Percentiles rank a stretch among this genome's conserved stretches.
phyloP scores from a whole-genome alignment of 2,329 filamentous ascomycete species.

The Exophiala aquamarina region DNA sequence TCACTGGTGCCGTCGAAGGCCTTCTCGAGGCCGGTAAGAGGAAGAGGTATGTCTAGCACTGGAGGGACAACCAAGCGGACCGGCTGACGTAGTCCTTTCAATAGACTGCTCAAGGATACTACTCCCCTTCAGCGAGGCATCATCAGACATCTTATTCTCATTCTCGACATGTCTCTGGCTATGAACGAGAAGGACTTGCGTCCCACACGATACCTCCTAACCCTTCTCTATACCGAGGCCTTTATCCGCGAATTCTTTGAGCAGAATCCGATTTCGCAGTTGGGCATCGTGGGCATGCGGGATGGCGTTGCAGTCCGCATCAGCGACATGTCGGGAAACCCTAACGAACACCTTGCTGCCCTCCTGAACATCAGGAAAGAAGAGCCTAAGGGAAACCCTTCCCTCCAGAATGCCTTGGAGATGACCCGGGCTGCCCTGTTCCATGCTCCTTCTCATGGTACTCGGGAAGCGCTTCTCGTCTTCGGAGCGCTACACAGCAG shows the following conservation, averaged over 20 bases:
- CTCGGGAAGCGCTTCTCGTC: slow-evolving; percentile 85
- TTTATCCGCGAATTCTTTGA: slow-evolving; percentile 97
- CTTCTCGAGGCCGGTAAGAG: slow-evolving; percentile 81
- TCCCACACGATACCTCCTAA: slow-evolving; percentile 80
- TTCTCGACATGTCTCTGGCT: slow-evolving; percentile 87
- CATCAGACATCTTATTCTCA: slow-evolving; percentile 89
- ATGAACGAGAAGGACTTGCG: slow-evolving; percentile 96
- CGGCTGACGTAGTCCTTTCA: slow-evolving; percentile 22
- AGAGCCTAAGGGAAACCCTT: slow-evolving; percentile 64
- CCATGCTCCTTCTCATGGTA: slow-evolving; percentile 90
- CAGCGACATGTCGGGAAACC: slow-evolving; percentile 88
- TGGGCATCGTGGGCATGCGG: slow-evolving; percentile 88
- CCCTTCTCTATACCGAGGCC: slow-evolving; percentile 76
- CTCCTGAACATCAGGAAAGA: slow-evolving; percentile 64
- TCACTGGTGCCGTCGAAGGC: slow-evolving; percentile 70
- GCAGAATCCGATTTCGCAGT: slow-evolving; percentile 96
- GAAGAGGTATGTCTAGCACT: slow-evolving; percentile 54
- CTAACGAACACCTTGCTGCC: slow-evolving; percentile 78
- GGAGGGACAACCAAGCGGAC: slow-evolving; percentile 4
- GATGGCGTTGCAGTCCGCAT: slow-evolving; percentile 85
- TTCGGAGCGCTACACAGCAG: slow-evolving; percentile 87
- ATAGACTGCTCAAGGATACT: slow-evolving; percentile 82
- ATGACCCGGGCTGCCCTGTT: slow-evolving; percentile 92
- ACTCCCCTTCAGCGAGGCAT: slow-evolving; percentile 95
- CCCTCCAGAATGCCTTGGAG: slow-evolving; percentile 90